phyloP scores from a whole-genome alignment of 2,329 filamentous ascomycete genomes.

The Xylariaceae sp. region DNA sequence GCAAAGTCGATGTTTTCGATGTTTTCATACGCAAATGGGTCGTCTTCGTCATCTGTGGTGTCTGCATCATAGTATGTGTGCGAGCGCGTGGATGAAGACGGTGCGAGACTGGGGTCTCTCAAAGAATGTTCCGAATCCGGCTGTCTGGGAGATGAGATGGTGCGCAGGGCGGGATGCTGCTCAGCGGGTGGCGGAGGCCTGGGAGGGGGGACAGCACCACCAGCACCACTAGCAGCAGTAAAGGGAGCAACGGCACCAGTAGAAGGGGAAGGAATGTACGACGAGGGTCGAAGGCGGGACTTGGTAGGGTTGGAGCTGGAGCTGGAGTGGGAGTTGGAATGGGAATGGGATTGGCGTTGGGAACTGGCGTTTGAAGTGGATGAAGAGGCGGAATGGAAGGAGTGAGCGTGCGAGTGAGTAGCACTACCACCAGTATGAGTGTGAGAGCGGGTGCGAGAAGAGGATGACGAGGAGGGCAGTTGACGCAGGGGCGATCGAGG shows the following conservation, averaged over 20 bases:
- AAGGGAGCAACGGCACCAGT: neutral
- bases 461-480: constrained; percentile 24
- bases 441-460: no score
- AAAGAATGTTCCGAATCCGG: constrained; percentile 42
- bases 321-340: constrained; percentile 21
- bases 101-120: constrained; percentile 54
- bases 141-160: constrained; percentile 29
- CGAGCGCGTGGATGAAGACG: constrained; percentile 39
- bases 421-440: no score
- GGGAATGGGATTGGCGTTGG: neutral
- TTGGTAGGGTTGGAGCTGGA: neutral
- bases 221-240: constrained; percentile 8
- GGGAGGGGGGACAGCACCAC: constrained; percentile 34
- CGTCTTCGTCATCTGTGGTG: constrained; percentile 36
- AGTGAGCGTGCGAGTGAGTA: no score
- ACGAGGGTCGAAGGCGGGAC: no score
- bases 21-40: constrained; percentile 33
- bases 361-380: no score
- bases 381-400: no score
- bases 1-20: constrained; percentile 24
- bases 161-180: constrained; percentile 53
- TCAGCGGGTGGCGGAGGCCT: constrained; percentile 45
- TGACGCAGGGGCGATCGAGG: constrained; percentile 38
- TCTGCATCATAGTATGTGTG: constrained; percentile 36
- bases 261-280: neutral